Percentiles rank a stretch among this genome's conserved stretches.
Evolutionary conservation across 2,329 filamentous ascomycete genomes (phyloP).

Genomic region (Biscogniauxia marginata): DNA sequence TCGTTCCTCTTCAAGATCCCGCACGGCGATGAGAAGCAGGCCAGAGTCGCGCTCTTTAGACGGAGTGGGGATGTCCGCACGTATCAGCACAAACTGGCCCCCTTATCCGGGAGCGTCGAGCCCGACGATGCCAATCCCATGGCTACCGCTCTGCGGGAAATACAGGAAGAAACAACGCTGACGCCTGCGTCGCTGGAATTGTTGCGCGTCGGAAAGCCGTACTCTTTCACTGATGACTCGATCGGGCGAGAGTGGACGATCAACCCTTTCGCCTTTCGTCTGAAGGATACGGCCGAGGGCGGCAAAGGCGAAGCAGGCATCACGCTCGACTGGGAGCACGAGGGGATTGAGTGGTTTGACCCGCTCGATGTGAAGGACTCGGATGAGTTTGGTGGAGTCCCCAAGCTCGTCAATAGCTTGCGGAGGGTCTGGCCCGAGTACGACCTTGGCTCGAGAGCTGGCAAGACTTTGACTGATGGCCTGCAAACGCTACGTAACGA

Average conservation of each 20-base stretch:
- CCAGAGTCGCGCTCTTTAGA: conserved; percentile 59
- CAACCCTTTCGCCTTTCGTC: conserved; percentile 59
- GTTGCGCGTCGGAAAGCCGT: conserved; percentile 58
- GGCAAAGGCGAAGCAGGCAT: conserved; percentile 46
- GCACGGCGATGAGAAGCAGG: conserved; percentile 32
- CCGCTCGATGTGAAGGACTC: conserved; percentile 48
- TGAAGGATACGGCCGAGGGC: conserved; percentile 40
- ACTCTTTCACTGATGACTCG: conserved; percentile 51
- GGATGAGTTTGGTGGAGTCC: conserved; percentile 51
- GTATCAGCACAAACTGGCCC: conserved; percentile 61
- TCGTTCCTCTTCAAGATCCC: conserved; percentile 51
- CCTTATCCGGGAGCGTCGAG: conserved; percentile 62
- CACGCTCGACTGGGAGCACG: conserved; percentile 61
- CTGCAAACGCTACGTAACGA: conserved; percentile 52
- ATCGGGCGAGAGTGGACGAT: conserved; percentile 60
- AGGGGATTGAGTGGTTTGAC: conserved; percentile 56
- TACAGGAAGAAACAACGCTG: conserved; percentile 61
- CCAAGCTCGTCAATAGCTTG: conserved; percentile 56
- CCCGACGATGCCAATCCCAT: conserved; percentile 50
- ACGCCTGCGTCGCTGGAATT: conserved; percentile 45
- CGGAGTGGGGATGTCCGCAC: conserved; percentile 59
- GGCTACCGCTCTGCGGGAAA: conserved; percentile 60
- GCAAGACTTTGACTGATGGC: conserved; percentile 43
- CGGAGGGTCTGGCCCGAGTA: conserved; percentile 59
- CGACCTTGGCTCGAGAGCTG: conserved; percentile 46